Percentiles rank a stretch among this genome's conserved stretches.
Conservation (phyloP, 108 stramenopile species). For the Skeletonema grethae region DNA sequence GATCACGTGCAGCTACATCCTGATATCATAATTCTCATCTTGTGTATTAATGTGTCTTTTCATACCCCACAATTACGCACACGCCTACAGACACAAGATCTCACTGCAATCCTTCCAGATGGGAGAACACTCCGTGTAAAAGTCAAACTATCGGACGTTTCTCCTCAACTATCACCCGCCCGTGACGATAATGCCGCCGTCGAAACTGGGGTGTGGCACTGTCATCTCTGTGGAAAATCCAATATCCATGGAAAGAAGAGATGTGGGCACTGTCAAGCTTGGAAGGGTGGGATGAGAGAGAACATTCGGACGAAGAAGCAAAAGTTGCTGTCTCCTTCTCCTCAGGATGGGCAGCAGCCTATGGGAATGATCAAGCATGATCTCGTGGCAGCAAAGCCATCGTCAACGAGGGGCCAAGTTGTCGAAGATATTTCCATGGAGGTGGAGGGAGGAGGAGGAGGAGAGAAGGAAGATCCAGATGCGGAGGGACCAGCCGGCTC, state of each 20-base stretch:
- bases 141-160: background rate
- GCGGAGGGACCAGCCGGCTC: background rate
- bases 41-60: background rate
- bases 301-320: slow-evolving; percentile 2
- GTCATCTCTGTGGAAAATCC: slow-evolving; percentile 13
- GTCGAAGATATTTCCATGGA: background rate
- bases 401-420: background rate
- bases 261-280: slow-evolving; percentile 28
- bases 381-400: background rate
- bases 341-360: background rate
- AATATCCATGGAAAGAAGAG: slow-evolving; percentile 18
- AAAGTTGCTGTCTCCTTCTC: background rate
- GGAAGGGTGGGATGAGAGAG: slow-evolving; percentile 19
- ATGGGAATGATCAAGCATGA: background rate
- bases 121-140: background rate
- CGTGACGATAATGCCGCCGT: background rate
- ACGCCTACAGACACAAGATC: background rate
- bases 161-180: background rate
- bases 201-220: background rate
- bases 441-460: slow-evolving; percentile 3
- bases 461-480: slow-evolving; percentile 6
- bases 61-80: background rate
- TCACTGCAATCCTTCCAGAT: background rate
- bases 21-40: background rate
- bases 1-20: no score